A percentile compares a stretch with the other conserved stretches of the same genome.
Conservation (phyloP, 1,284 basidiomycete genomes). For the Hymenochaete sp. region DNA sequence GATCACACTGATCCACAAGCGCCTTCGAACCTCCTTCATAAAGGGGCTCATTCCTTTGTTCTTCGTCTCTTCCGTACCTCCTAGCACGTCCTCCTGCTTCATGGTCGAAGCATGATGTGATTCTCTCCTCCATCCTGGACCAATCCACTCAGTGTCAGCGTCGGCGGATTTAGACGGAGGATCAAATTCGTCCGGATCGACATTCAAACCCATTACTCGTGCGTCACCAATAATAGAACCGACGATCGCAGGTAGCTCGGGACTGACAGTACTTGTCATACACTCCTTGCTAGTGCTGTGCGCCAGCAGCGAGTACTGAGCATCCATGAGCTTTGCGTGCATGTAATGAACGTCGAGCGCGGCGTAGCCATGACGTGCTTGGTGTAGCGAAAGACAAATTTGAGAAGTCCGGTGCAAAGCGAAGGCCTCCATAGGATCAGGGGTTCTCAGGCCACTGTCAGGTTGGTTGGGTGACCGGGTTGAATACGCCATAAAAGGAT, state of each 20-base stretch:
- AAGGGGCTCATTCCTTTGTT: constrained; percentile 10
- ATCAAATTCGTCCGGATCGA: constrained; percentile 16
- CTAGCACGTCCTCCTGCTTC: constrained; percentile 8
- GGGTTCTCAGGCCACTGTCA: too few relatives aligned
- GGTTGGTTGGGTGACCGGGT: background rate
- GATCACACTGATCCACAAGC: constrained; percentile 11
- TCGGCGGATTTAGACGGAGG: background rate
- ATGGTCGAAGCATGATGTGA: too few relatives aligned
- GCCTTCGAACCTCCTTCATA: constrained; percentile 13
- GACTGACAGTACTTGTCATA: background rate
- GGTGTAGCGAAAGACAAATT: too few relatives aligned
- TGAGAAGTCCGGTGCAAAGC: too few relatives aligned
- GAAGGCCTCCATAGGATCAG: too few relatives aligned
- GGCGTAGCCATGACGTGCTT: constrained; percentile 11
- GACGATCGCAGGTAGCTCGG: constrained; percentile 31
- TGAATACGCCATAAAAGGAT: background rate
- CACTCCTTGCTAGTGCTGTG: constrained; percentile 25
- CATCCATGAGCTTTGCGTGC: constrained; percentile 6
- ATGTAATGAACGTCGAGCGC: constrained; percentile 4
- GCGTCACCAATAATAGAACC: constrained; percentile 61
- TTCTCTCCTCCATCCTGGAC: too few relatives aligned
- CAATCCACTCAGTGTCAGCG: background rate
- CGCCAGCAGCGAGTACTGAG: constrained; percentile 22
- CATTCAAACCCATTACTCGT: constrained; percentile 27
- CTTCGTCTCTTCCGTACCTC: background rate